Evolutionary conservation across 371 early-diverging fungal species (phyloP).

Genomic region (Nosema bombycis): DNA sequence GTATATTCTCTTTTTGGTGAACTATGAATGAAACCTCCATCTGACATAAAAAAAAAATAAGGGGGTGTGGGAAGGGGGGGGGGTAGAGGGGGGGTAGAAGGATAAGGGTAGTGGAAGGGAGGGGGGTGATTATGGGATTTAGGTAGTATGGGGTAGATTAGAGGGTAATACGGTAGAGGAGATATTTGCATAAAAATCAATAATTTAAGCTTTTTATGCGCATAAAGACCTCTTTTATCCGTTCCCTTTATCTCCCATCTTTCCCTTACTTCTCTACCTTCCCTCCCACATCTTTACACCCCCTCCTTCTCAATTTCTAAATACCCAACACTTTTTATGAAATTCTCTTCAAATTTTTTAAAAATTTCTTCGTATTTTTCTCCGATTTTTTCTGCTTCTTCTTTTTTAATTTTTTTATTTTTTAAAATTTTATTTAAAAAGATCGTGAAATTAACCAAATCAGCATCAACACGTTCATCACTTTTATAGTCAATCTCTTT

Average conservation of each 20-base stretch:
- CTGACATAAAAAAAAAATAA: conserved; percentile 20
- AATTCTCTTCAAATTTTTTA: conserved; percentile 23
- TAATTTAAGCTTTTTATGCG: too few relatives aligned
- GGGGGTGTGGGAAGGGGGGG: too few relatives aligned
- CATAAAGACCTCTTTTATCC: too few relatives aligned
- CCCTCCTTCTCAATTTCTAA: conserved; percentile 16
- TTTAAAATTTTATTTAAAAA: neutral
- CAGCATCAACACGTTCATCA: neutral
- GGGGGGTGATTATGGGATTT: too few relatives aligned
- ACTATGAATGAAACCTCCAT: conserved; percentile 33
- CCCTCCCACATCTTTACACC: too few relatives aligned
- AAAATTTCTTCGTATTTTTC: neutral
- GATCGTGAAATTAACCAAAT: neutral
- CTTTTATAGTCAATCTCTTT: neutral
- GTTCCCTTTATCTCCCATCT: too few relatives aligned
- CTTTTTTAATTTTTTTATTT: neutral
- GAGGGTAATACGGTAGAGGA: too few relatives aligned
- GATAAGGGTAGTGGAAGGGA: too few relatives aligned
- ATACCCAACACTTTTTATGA: conserved; percentile 18
- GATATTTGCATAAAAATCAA: too few relatives aligned
- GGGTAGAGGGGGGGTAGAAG: too few relatives aligned
- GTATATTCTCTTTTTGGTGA: conserved; percentile 47
- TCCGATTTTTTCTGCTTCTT: neutral
- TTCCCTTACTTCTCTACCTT: too few relatives aligned
- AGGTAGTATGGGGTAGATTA: too few relatives aligned